Evolutionary conservation across 805 yeast genomes (phyloP), one percentile per base, ranked within the genome.

Genomic region (Wickerhamomyces mucosus): DNA sequence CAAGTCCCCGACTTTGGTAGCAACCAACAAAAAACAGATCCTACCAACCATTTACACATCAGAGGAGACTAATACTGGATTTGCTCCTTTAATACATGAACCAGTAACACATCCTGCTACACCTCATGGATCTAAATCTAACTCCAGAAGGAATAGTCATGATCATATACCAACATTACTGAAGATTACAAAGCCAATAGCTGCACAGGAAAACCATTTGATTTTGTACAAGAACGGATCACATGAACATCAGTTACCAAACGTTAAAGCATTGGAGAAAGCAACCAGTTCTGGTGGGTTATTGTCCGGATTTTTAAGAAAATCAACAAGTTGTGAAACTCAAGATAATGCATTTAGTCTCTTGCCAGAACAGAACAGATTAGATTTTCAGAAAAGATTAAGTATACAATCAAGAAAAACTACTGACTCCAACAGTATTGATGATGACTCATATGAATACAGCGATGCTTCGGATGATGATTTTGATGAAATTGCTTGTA

Each of bases 401-500:
- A 50, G 54, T 26, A 43, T 50, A 7, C 54, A 50, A 27, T 42
- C 50, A 7, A 33, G 49, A 15, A 42, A 28, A 27, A 46, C 51
- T 1, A 30, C 28, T 28, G 50, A 43, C 29, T 23, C 26, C 13
- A 16, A 19, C 13, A 7, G 15, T 4, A 11, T 14, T 15, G 43
- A 42, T 18, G 32, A 29, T 7, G 42, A 35, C 21, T 44, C 37
- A 21, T 34, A 37, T 26, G 27, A 27, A 5, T 33, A 29, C 5
- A 37, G 32, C 5, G 22, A 16, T 18, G 37, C 31, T 26, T 28
- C n/a, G 37, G 36, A 30, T 3, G 33, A 33, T 2, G 27, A 34
- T 7, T 43, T 51, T 18, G 30, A 35, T 7, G 27, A 26, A 3
- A 21, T 22, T 9, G 63, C 69, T 1, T 72, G 72, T 3, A 69